Evolutionary conservation across 768 basidiomycete species (phyloP), one percentile per base, ranked within the genome.

Genomic region (Floccularia luteovirens): DNA sequence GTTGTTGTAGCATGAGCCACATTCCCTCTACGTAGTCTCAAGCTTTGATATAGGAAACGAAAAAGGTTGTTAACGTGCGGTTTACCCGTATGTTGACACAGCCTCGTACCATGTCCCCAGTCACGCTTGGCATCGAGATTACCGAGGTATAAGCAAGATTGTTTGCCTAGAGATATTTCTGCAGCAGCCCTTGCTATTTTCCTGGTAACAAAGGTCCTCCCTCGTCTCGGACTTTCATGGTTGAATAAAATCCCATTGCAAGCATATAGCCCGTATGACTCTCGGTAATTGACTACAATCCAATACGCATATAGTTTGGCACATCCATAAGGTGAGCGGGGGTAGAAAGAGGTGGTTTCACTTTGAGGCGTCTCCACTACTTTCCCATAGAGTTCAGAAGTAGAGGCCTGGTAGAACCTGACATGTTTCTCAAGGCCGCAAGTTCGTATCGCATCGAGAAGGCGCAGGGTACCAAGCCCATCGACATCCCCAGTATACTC

Each of bases 401-500:
- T 98, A 4, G 91, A 94, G 0, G 93, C 93, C 61, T 94, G 92
- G 68, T 97, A 98, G 74, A 98, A 98, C 34, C 88, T 82, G 52
- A 90, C 75, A 64, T 93, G 86, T 52, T 86, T 82, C 58, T 93
- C 88, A 44, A 98, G 77, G 3, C 93, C 93, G 59, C 90, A 92
- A 5, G 94, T 98, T 30, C 93, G 81, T 60, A 98, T 82, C 40
- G 93, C 93, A 53, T 98, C 94, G 43, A 98, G 83, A 43, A 98
- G 77, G 50, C 93, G 89, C 35, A 98, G 78, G 4, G 93, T 98
- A 39, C 93, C 93, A 28, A 98, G 73, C 5, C 83, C 93, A 52
- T 98, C 93, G 36, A 98, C 93, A 55, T 98, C 94, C 37, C 89
- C 92, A 0, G 94, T 98, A 67, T 98, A 98, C 64, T 98, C 93